phyloP scores from a whole-genome alignment of 345 rosid species.

The Populus nigra region DNA sequence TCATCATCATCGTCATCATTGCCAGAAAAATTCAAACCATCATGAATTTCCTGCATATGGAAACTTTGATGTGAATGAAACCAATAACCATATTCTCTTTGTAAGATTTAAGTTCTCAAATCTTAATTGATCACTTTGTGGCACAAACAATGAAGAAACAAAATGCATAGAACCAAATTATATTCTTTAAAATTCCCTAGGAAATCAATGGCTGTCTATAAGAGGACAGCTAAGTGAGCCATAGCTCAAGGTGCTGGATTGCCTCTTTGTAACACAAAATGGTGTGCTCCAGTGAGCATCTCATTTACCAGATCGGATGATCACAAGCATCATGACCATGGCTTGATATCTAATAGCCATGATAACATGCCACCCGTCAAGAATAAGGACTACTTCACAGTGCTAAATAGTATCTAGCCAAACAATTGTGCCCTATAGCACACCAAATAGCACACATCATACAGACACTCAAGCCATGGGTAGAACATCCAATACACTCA shows the following conservation, averaged over 20 bases:
- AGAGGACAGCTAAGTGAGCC: not conserved
- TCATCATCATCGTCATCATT: slow-evolving; percentile 30
- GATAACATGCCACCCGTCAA: not conserved
- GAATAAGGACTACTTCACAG: not conserved
- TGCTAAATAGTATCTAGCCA: not conserved
- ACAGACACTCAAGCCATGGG: not conserved
- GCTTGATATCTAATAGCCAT: not conserved
- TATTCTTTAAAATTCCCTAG: not conserved
- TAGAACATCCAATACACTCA: not conserved
- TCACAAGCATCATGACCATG: not conserved
- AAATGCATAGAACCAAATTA: not conserved
- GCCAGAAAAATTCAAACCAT: slow-evolving; percentile 49
- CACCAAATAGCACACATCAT: not conserved
- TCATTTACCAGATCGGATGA: not conserved
- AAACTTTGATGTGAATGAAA: not conserved
- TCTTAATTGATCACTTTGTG: not conserved
- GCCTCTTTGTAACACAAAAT: not conserved
- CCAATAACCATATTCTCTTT: not conserved
- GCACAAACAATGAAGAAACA: not conserved
- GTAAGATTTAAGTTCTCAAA: not conserved
- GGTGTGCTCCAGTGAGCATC: not conserved
- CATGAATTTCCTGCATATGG: slow-evolving; percentile 59
- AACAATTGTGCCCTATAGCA: not conserved
- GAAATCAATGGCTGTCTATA: not conserved
- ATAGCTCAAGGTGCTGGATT: not conserved